These are phyloP conservation scores for Beauveria sp. DNA, from an alignment of 2,329 filamentous ascomycete species.

Conservation along the genomic window DNA sequence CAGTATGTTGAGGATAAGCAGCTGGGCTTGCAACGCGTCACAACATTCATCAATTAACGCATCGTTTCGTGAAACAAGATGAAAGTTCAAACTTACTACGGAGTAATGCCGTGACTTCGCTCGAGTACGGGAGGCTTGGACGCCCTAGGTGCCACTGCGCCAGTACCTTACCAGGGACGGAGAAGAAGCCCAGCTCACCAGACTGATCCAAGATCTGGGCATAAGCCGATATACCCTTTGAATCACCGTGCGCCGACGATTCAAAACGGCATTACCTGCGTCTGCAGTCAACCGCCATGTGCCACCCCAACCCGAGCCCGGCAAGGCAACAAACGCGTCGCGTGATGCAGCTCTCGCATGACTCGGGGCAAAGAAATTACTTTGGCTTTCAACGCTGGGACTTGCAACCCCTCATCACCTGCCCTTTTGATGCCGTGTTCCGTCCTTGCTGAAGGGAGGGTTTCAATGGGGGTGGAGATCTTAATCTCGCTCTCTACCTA, in stretches of 20 bases:
- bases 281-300: not conserved
- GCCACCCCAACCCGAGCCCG: not conserved
- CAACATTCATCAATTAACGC: too few relatives aligned
- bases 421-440: slow-evolving; percentile 1
- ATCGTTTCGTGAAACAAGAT: too few relatives aligned
- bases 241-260: not conserved
- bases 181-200: not conserved
- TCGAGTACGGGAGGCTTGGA: not conserved
- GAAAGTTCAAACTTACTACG: not conserved
- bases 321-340: slow-evolving; percentile 2
- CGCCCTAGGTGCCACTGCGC: not conserved
- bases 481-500: not conserved
- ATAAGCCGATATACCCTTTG: not conserved
- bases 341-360: slow-evolving; percentile 5
- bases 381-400: not conserved
- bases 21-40: too few relatives aligned
- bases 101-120: not conserved
- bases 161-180: not conserved
- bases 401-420: not conserved
- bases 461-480: not conserved
- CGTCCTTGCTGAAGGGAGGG: not conserved
- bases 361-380: not conserved
- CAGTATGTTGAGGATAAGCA: too few relatives aligned
- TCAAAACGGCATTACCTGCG: not conserved
- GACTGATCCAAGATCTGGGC: not conserved